phyloP scores from a whole-genome alignment of 805 yeast genomes.

The Lachancea sp. region DNA sequence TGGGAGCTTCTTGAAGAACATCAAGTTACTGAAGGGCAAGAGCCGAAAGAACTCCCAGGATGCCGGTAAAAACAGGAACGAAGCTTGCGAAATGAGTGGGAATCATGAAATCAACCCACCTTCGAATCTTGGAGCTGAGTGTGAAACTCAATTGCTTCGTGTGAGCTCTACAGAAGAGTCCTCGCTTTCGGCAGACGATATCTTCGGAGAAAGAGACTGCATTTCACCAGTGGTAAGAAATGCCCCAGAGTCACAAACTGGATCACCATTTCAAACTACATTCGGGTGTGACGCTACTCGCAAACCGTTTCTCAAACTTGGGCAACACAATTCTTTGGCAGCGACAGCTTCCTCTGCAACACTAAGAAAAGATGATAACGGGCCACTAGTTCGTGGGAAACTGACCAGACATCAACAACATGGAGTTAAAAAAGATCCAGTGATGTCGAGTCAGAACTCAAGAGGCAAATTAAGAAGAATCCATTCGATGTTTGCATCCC shows the following conservation, averaged over 20 bases:
- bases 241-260: background rate
- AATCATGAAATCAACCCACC: no score
- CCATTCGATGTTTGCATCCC: conserved; percentile 62
- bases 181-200: conserved; percentile 2
- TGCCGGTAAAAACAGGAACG: background rate
- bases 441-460: conserved; percentile 32
- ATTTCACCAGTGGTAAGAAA: conserved; percentile 6
- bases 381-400: background rate
- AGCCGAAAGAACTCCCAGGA: conserved; percentile 10
- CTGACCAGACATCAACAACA: background rate
- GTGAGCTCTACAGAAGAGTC: conserved; percentile 6
- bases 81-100: no score
- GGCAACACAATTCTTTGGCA: background rate
- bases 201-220: conserved; percentile 1
- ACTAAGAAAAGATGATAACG: background rate
- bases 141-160: conserved; percentile 1
- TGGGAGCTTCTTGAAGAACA: conserved; percentile 19
- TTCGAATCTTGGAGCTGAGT: background rate
- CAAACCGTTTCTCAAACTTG: background rate
- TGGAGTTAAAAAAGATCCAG: conserved; percentile 28
- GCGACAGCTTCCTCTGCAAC: conserved; percentile 1
- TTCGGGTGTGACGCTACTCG: background rate
- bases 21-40: conserved; percentile 18
- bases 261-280: background rate
- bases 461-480: conserved; percentile 48